Evolutionary conservation across 345 rosid genomes (phyloP).

Genomic region (Salix dunnii): DNA sequence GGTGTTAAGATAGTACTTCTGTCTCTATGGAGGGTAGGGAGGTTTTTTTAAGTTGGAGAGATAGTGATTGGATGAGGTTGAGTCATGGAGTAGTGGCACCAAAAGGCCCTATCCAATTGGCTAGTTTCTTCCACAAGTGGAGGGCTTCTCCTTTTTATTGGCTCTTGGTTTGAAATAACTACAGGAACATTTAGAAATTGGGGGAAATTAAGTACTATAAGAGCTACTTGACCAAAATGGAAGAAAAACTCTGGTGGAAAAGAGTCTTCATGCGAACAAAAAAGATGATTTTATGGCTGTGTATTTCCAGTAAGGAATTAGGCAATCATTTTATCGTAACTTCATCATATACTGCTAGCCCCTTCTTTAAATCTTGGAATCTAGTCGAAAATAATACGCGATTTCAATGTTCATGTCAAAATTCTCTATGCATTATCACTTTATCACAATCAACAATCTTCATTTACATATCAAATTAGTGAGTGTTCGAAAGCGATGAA

Average conservation of each 20-base stretch:
- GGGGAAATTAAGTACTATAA: background rate
- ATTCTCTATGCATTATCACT: background rate
- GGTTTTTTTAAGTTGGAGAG: background rate
- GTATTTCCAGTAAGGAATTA: background rate
- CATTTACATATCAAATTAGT: background rate
- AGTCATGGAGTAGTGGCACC: background rate
- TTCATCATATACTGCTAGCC: background rate
- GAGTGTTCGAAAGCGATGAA: background rate
- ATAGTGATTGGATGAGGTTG: background rate
- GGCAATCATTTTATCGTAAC: background rate
- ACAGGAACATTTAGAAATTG: background rate
- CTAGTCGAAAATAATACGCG: background rate
- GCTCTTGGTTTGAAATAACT: background rate
- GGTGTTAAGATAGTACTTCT: background rate
- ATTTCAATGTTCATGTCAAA: background rate
- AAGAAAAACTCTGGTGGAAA: background rate
- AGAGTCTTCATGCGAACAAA: background rate
- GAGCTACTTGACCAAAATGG: background rate
- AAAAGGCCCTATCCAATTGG: background rate
- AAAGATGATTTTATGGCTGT: background rate
- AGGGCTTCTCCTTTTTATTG: background rate
- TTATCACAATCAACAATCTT: background rate
- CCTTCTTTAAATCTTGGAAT: background rate
- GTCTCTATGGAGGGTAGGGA: background rate
- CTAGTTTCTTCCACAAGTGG: background rate